A percentile compares a stretch with the other conserved stretches of the same genome.
Evolutionary conservation across 768 basidiomycete genomes (phyloP).

Genomic region (Trametes sanguinea): DNA sequence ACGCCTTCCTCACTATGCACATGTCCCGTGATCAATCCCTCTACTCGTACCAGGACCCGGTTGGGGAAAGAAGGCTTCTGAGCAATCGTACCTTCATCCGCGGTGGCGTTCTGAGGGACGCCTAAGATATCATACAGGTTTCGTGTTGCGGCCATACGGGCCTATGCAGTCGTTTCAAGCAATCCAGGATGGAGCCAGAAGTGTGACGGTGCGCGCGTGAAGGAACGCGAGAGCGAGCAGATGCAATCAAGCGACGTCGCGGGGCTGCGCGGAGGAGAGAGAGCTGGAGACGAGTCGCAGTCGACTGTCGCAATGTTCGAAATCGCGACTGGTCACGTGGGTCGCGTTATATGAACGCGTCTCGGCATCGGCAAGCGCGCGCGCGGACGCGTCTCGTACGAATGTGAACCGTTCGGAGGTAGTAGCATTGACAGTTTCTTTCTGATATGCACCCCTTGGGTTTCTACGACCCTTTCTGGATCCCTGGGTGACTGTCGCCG

Average conservation of each 20-base stretch:
- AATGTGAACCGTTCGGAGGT: too few relatives aligned
- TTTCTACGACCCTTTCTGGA: too few relatives aligned
- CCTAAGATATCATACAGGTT: conserved; percentile 35
- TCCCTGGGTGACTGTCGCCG: too few relatives aligned
- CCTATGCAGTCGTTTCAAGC: conserved; percentile 10
- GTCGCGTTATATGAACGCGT: conserved; percentile 14
- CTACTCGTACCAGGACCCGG: too few relatives aligned
- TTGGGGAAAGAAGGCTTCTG: not conserved
- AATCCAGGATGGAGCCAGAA: conserved; percentile 16
- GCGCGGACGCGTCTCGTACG: not conserved
- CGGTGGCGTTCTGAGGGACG: conserved; percentile 27
- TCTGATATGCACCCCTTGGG: too few relatives aligned
- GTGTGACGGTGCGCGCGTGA: conserved; percentile 5
- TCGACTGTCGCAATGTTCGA: conserved; percentile 14
- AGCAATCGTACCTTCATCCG: conserved; percentile 31
- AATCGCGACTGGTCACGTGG: conserved; percentile 15
- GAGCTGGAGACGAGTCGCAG: too few relatives aligned
- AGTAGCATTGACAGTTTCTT: too few relatives aligned
- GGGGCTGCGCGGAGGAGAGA: not conserved
- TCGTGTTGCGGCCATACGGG: conserved; percentile 26
- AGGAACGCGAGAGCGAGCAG: conserved; percentile 13
- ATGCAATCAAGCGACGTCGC: not conserved
- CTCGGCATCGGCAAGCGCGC: not conserved
- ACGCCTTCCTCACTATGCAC: conserved; percentile 34
- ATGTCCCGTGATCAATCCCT: too few relatives aligned